Percentiles rank a stretch among this genome's conserved stretches.
Evolutionary conservation across 2,329 filamentous ascomycete species (phyloP).

Genomic region (Aspergillus oerlinghausenensis): DNA sequence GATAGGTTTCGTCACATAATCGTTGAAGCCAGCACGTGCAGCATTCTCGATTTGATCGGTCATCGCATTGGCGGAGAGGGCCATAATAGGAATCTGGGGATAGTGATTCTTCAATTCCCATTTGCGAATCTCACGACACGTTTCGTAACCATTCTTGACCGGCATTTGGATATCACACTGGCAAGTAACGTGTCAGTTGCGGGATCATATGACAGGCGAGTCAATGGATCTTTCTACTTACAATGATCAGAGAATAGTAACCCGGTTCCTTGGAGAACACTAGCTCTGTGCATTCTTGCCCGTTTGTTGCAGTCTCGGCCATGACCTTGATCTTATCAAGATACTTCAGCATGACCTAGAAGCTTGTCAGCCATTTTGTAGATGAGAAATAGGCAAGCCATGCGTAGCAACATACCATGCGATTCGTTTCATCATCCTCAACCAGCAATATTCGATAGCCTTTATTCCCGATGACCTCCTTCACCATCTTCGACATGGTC

Average conservation of each 20-base stretch:
- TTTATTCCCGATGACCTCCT: slow-evolving; percentile 45
- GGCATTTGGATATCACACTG: slow-evolving; percentile 50
- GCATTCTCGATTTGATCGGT: slow-evolving; percentile 46
- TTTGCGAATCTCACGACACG: slow-evolving; percentile 42
- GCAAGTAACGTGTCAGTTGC: neutral
- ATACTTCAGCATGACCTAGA: slow-evolving; percentile 46
- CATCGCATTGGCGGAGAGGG: slow-evolving; percentile 48
- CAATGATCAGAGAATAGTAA: slow-evolving; percentile 47
- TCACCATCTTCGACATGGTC: slow-evolving; percentile 46
- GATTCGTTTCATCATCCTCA: slow-evolving; percentile 48
- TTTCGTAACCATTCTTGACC: slow-evolving; percentile 47
- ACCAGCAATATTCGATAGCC: slow-evolving; percentile 44
- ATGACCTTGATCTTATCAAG: slow-evolving; percentile 45
- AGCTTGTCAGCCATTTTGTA: slow-evolving; percentile 13
- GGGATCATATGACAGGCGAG: neutral
- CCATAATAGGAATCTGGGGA: slow-evolving; percentile 47
- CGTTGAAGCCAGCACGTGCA: slow-evolving; percentile 44
- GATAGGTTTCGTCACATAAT: slow-evolving; percentile 48
- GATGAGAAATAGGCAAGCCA: neutral
- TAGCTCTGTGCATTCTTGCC: slow-evolving; percentile 46
- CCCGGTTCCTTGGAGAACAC: slow-evolving; percentile 44
- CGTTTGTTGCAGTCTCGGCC: slow-evolving; percentile 43
- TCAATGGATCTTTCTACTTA: slow-evolving; percentile 22
- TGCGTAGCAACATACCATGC: slow-evolving; percentile 31
- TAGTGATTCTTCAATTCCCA: slow-evolving; percentile 46